A percentile compares a stretch with the other conserved stretches of the same genome.
These are phyloP conservation scores for Silene conica DNA, from an alignment of 148 eudicot species.

Conservation along the genomic window DNA sequence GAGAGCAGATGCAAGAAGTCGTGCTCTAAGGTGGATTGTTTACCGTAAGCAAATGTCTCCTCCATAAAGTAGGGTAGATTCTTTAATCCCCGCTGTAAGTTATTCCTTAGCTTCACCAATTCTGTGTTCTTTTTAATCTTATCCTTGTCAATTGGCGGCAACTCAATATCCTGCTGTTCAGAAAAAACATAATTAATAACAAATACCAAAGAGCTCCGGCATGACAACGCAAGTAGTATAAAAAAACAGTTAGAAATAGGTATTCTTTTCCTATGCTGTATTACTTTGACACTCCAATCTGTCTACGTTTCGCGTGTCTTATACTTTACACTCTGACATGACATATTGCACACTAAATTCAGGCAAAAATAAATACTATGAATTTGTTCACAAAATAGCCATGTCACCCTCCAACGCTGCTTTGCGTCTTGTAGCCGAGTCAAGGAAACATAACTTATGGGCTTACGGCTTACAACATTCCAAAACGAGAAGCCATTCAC, in stretches of 20 bases:
- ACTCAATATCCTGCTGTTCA: slow-evolving; percentile 23
- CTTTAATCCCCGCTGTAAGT: background rate
- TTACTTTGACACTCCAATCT: background rate
- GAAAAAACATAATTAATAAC: background rate
- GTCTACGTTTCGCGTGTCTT: background rate
- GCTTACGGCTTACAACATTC: background rate
- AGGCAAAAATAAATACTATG: background rate
- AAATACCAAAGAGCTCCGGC: background rate
- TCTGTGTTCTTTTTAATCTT: background rate
- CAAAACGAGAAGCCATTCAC: background rate
- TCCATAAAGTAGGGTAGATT: slow-evolving; percentile 23
- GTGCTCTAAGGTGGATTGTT: background rate
- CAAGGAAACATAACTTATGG: background rate
- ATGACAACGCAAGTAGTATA: background rate
- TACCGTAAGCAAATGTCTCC: slow-evolving; percentile 17
- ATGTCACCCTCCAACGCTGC: background rate
- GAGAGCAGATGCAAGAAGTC: background rate
- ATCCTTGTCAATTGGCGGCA: slow-evolving; percentile 19
- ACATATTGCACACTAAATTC: background rate
- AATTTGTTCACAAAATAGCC: background rate
- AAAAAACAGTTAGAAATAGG: no score
- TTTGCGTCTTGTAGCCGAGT: background rate
- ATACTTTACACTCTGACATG: background rate
- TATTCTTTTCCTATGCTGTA: background rate
- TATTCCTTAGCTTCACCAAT: background rate